Base-by-base conservation (phyloP, 192 early-diverging fungal genomes). In the Backusella westeae region DNA sequence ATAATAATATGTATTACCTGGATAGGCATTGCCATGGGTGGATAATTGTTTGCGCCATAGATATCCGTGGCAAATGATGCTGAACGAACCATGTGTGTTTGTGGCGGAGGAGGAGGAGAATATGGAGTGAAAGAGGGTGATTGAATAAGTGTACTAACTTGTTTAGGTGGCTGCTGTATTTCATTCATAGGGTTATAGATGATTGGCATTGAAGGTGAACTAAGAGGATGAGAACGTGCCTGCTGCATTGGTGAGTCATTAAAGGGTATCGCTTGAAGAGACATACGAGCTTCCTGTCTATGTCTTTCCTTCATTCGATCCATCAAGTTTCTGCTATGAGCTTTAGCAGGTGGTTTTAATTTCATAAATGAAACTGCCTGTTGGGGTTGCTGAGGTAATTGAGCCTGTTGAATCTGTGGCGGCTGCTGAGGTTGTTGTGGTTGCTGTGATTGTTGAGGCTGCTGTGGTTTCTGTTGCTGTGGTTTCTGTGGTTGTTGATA, bases 301-400 rank as follows among this genome's bases (percentile, higher is more conserved):
- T 76, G 75, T 32, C 75, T 69, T 56, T 76, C 75, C 23, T 70
- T 76, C 75, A 76, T 76, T 41, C 75, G 34, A 56, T 69, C 52
- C 68, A 76, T 75, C 0, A 75, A 29, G 35, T 69, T 38, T 63
- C 56, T 63, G 26, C 26, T 63, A 9, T 29, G 56, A 63, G 56
- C 23, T 63, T 63, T 63, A 29, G 56, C 56, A 29, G 56, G 21
- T 29, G 21, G 56, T n/a, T 63, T 63, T 10, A 29, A 26, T 14
- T 63, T 56, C 32, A 39, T 23, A 21, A 65, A 17, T n/a, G 56
- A 21, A 56, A 36, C 17, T 6, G 42, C 15, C 32, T 68, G 67
- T 7, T 34, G 70, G 17, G 17, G 0, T 26, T 17, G 69, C 8
- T 29, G 36, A 0, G 23, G 1, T 23, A 19, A 39, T 39, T 23